phyloP scores from a whole-genome alignment of 2,329 filamentous ascomycete species.

The Fusarium burgessii region DNA sequence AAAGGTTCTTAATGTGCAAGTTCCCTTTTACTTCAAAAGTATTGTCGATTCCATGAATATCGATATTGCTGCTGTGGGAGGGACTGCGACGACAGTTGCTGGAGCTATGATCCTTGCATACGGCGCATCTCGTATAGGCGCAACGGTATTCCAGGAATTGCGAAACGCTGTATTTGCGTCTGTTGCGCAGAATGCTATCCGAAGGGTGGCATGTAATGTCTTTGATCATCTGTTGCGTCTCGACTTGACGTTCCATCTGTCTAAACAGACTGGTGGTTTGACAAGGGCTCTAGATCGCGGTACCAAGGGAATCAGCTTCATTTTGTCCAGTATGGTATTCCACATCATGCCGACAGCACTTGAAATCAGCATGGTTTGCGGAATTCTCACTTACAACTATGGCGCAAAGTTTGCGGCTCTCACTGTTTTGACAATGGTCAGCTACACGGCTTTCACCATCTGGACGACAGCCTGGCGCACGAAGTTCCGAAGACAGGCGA shows the following conservation, averaged over 20 bases:
- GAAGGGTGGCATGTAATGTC: slow-evolving; percentile 89
- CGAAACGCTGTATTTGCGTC: slow-evolving; percentile 97
- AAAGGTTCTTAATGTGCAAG: slow-evolving; percentile 96
- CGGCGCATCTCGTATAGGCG: slow-evolving; percentile 87
- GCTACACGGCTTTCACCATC: slow-evolving; percentile 97
- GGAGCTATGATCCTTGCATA: slow-evolving; percentile 95
- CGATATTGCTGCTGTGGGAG: slow-evolving; percentile 87
- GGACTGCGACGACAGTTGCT: slow-evolving; percentile 88
- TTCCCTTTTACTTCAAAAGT: slow-evolving; percentile 98
- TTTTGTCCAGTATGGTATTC: slow-evolving; percentile 98
- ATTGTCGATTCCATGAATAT: slow-evolving; percentile 99
- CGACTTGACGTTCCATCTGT: slow-evolving; percentile 93
- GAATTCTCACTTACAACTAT: slow-evolving; percentile 96
- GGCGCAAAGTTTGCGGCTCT: slow-evolving; percentile 92
- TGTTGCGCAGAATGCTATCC: slow-evolving; percentile 96
- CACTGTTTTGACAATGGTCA: slow-evolving; percentile 89
- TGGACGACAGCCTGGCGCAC: slow-evolving; percentile 97
- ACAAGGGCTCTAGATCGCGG: slow-evolving; percentile 95
- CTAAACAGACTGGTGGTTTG: slow-evolving; percentile 92
- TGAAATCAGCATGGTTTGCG: slow-evolving; percentile 95
- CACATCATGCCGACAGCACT: slow-evolving; percentile 93
- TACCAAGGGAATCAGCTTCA: slow-evolving; percentile 97
- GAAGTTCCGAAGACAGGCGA: slow-evolving; percentile 93
- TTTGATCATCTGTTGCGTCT: slow-evolving; percentile 90
- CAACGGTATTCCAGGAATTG: slow-evolving; percentile 91